Percentiles rank a stretch among this genome's conserved stretches.
Evolutionary conservation across 208 protist species (phyloP).

Genomic region (Leishmania aethiopica): DNA sequence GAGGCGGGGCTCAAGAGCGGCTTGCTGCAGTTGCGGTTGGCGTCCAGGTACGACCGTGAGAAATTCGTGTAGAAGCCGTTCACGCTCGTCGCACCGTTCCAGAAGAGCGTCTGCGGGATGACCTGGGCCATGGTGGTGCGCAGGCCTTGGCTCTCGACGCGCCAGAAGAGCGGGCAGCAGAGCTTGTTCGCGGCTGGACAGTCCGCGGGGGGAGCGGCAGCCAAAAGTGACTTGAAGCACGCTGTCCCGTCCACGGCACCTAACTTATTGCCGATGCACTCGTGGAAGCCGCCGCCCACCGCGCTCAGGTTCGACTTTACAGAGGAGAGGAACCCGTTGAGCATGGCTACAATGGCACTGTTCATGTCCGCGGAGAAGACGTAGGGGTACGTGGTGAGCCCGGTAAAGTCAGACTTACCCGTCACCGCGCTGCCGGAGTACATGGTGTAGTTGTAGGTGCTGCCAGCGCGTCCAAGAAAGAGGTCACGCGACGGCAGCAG

Average conservation of each 20-base stretch:
- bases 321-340: background rate
- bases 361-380: constrained; percentile 23
- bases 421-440: constrained; percentile 21
- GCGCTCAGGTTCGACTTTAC: background rate
- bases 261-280: constrained; percentile 15
- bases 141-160: constrained; percentile 2
- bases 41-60: constrained; percentile 16
- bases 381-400: constrained; percentile 22
- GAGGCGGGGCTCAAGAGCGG: constrained; percentile 1
- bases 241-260: background rate
- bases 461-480: constrained; percentile 6
- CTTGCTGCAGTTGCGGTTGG: constrained; percentile 30
- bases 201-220: constrained; percentile 14
- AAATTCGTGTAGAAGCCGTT: constrained; percentile 42
- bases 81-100: constrained; percentile 22
- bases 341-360: constrained; percentile 12
- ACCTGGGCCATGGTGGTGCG: constrained; percentile 18
- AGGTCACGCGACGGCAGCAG: background rate
- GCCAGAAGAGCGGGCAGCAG: constrained; percentile 38
- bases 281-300: constrained; percentile 14
- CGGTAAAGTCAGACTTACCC: constrained; percentile 8
- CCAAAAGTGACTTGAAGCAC: constrained; percentile 32
- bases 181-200: constrained; percentile 24
- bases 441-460: constrained; percentile 32
- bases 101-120: constrained; percentile 28